Evolutionary conservation across 2,329 filamentous ascomycete genomes (phyloP).

Genomic region (Magnaporthales sp.): DNA sequence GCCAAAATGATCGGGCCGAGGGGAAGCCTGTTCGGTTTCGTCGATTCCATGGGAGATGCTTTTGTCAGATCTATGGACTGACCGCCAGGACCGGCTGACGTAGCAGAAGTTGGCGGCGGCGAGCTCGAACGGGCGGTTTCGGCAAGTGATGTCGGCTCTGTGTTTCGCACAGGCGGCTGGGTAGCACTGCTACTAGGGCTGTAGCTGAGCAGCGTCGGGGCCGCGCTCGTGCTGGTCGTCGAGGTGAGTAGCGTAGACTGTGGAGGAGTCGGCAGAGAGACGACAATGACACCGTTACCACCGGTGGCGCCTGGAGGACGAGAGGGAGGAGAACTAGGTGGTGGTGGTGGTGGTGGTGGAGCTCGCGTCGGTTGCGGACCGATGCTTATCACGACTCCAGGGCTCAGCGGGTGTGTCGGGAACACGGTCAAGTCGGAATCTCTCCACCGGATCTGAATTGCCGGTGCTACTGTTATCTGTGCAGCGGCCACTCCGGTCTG

Average conservation of each 20-base stretch:
- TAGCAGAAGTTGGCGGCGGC: background rate
- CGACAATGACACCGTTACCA: background rate
- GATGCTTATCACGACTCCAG: slow-evolving; percentile 17
- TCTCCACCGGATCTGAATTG: slow-evolving; percentile 28
- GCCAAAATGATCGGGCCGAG: slow-evolving; percentile 1
- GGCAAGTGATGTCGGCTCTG: background rate
- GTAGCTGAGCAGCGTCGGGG: background rate
- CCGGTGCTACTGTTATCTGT: slow-evolving; percentile 23
- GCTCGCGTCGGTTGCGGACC: background rate
- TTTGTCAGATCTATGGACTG: background rate
- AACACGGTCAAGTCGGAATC: slow-evolving; percentile 22
- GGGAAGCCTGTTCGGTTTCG: background rate
- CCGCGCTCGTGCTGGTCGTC: background rate
- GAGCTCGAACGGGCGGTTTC: background rate
- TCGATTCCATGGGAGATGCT: background rate
- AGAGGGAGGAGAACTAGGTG: background rate
- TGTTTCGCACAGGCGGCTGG: background rate
- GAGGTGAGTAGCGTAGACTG: background rate
- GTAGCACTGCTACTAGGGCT: background rate
- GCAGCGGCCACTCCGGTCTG: slow-evolving; percentile 11
- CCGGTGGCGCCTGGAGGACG: background rate
- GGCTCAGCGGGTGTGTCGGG: slow-evolving; percentile 27
- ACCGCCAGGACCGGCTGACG: background rate
- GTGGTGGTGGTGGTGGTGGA: background rate
- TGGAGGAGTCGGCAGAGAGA: background rate